These are phyloP conservation scores for Flueggea neowawraea DNA, from an alignment of 441 rosid species.

Conservation along the genomic window DNA sequence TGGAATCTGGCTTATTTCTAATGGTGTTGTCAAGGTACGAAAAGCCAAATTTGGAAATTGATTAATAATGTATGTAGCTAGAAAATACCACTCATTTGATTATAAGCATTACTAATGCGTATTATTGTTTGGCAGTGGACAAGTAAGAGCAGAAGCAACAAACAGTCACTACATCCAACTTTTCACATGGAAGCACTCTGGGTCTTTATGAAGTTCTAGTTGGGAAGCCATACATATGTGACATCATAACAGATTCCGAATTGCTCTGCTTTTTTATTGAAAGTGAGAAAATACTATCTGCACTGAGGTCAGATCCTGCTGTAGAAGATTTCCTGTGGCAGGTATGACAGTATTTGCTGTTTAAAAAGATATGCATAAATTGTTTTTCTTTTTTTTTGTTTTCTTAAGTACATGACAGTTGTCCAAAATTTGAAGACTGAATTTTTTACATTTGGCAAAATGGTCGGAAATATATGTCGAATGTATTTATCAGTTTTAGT, in stretches of 20 bases:
- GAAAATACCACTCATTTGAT: neutral
- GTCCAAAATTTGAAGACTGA: too few species aligned
- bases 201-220: conserved; percentile 87
- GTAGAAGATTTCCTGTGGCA: conserved; percentile 84
- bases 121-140: conserved; percentile 67
- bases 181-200: conserved; percentile 90
- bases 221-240: conserved; percentile 73
- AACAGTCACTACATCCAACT: conserved; percentile 83
- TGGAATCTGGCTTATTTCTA: conserved; percentile 90
- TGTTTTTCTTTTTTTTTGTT: too few species aligned
- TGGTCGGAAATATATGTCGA: neutral
- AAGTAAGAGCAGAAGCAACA: conserved; percentile 59
- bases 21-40: conserved; percentile 85
- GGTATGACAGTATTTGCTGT: conserved; percentile 32
- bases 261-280: conserved; percentile 72
- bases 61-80: neutral
- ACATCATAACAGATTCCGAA: conserved; percentile 75
- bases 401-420: too few species aligned
- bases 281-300: conserved; percentile 53
- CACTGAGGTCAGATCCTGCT: conserved; percentile 54
- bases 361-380: neutral
- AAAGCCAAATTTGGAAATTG: conserved; percentile 8
- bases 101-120: conserved; percentile 9
- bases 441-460: neutral
- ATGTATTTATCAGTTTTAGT: conserved; percentile 1